phyloP scores from a whole-genome alignment of 768 basidiomycete genomes.

The Stropharia rugosoannulata region DNA sequence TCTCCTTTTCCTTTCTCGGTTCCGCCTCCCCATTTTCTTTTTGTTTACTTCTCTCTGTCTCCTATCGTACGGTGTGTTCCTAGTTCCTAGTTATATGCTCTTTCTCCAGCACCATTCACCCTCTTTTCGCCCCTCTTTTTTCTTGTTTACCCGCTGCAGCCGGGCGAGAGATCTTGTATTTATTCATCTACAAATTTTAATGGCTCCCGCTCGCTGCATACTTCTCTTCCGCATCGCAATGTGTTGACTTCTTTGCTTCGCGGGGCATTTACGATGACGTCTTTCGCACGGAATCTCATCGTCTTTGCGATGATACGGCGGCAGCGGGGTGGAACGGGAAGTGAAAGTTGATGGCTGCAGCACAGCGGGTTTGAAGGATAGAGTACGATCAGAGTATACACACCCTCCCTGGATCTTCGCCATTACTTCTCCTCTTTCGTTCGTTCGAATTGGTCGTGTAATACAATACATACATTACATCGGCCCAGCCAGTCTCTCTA shows the following conservation, averaged over 20 bases:
- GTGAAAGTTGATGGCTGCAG: too few relatives aligned
- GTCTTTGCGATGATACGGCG: too few relatives aligned
- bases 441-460: too few relatives aligned
- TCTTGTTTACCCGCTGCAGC: neutral
- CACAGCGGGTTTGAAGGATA: too few relatives aligned
- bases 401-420: too few relatives aligned
- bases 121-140: neutral
- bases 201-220: neutral
- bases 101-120: neutral
- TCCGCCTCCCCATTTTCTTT: constrained; percentile 6
- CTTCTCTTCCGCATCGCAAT: neutral
- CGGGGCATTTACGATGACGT: neutral
- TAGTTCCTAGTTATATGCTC: constrained; percentile 4
- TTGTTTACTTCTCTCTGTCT: constrained; percentile 7
- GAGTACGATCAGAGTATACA: too few relatives aligned
- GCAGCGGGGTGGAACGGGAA: too few relatives aligned
- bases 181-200: constrained; percentile 3
- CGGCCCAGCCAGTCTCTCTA: too few relatives aligned
- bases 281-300: too few relatives aligned
- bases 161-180: constrained; percentile 2
- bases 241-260: neutral
- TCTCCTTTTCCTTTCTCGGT: constrained; percentile 1
- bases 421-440: too few relatives aligned
- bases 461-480: too few relatives aligned
- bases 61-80: neutral